Evolutionary conservation across 805 yeast genomes (phyloP), one percentile per base, ranked within the genome.

Genomic region (Metschnikowia bowlesiae): DNA sequence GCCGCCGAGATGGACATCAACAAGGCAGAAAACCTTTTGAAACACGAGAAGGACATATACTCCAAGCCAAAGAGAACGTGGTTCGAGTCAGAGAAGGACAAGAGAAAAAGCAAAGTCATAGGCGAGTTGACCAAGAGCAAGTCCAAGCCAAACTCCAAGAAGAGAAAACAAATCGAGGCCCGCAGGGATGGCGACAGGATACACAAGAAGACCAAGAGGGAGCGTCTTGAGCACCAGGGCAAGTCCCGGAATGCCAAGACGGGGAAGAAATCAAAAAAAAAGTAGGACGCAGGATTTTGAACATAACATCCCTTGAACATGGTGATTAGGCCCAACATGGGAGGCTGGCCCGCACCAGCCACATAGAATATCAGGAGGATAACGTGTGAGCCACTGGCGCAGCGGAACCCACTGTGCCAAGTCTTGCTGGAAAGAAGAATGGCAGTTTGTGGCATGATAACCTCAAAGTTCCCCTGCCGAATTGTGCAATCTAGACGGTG

Each of bases 11-110:
- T 89, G 87, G 94, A 94, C 65, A 68, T 92, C 43, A 80, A 79
- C 56, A 89, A 87, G 67, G 96, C 96, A 50, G 87, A 86, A 61
- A 94, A 94, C 67, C 60, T 94, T 65, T 70, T 94, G 55, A 85
- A 80, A 63, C 90, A 87, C 61, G 81, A 82, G 57, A 80, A 80
- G 47, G 98, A 94, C 68, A 94, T 94, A 62, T 79, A 81, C 56
- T 74, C 96, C 0, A 81, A 97, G 62, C 98, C 99, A 33, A 89
- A 81, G 68, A 83, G 99, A 72, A 94, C 99, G 0, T 94, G 99
- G 99, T 92, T 94, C 68, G 92, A 89, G 69, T 62, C 75, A 33
- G 83, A 79, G 53, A 69, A 67, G 44, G 84, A 81, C 34, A 81
- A 82, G 68, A 71, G 74, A 68, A 71, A 59, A 59, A 57, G 66